Percentiles rank a stretch among this genome's conserved stretches.
phyloP scores from a whole-genome alignment of 805 yeast genomes.

The Diddensiella transvaalensis region DNA sequence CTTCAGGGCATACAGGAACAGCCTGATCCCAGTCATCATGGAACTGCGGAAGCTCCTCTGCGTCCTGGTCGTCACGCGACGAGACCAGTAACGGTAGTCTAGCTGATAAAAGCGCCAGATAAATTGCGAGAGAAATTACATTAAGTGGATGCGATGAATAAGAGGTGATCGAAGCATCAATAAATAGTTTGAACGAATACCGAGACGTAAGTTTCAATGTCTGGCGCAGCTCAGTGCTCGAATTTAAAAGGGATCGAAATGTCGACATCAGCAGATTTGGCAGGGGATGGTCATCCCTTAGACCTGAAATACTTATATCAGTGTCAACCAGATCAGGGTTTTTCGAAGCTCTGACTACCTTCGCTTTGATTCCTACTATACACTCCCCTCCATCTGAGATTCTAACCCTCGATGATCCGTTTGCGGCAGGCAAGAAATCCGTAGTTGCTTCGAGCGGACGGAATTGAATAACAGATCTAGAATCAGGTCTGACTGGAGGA shows the following conservation, averaged over 20 bases:
- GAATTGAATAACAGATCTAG: constrained; percentile 68
- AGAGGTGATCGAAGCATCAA: constrained; percentile 78
- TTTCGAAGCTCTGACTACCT: constrained; percentile 52
- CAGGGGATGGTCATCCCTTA: constrained; percentile 72
- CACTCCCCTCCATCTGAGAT: constrained; percentile 91
- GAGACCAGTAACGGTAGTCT: constrained; percentile 69
- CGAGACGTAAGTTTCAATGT: constrained; percentile 62
- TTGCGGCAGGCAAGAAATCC: constrained; percentile 77
- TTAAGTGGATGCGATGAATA: constrained; percentile 79
- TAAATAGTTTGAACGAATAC: constrained; percentile 70
- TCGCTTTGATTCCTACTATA: constrained; percentile 83
- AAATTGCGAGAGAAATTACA: constrained; percentile 72
- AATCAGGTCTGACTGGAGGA: constrained; percentile 80
- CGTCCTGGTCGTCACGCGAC: constrained; percentile 54
- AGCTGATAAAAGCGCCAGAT: constrained; percentile 77
- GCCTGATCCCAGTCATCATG: constrained; percentile 81
- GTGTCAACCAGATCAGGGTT: constrained; percentile 58
- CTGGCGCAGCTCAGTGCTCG: constrained; percentile 47
- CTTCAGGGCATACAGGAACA: constrained; percentile 40
- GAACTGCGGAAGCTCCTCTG: constrained; percentile 87
- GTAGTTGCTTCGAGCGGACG: constrained; percentile 83
- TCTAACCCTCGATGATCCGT: constrained; percentile 87
- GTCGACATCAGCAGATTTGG: constrained; percentile 61
- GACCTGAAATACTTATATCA: constrained; percentile 66
- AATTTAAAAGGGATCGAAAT: constrained; percentile 43